Conservation (phyloP, 352 stramenopile genomes). For the Globisporangium barbulae region DNA sequence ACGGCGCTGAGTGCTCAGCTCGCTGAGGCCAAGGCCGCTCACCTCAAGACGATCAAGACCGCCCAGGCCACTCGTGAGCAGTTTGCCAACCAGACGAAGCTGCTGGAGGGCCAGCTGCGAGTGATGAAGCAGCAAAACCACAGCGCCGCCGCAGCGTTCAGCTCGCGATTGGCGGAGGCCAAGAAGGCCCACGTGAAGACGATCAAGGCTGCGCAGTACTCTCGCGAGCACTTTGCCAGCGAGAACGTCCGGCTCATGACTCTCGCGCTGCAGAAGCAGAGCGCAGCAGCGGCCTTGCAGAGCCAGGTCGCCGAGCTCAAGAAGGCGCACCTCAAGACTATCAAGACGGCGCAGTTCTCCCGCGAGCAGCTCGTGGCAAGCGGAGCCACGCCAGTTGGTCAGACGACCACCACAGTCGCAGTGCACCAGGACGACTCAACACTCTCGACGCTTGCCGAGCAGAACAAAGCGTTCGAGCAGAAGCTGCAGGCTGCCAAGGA, state of each 20-base stretch:
- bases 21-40: neutral
- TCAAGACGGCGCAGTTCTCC: conserved; percentile 2
- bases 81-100: conserved; percentile 7
- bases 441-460: conserved; percentile 18
- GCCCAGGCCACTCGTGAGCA: conserved; percentile 5
- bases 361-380: conserved; percentile 6
- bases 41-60: conserved; percentile 9
- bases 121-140: neutral
- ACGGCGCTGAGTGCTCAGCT: conserved; percentile 2
- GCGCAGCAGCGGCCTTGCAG: neutral
- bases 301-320: neutral
- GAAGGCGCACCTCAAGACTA: conserved; percentile 8
- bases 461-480: conserved; percentile 38
- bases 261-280: neutral
- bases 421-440: neutral
- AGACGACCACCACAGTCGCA: neutral
- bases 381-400: neutral
- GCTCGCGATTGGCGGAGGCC: conserved; percentile 19
- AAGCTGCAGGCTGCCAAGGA: conserved; percentile 50
- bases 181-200: conserved; percentile 15
- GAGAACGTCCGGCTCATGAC: conserved; percentile 2
- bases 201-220: conserved; percentile 4
- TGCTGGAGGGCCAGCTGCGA: conserved; percentile 10
- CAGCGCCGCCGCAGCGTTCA: conserved; percentile 21
- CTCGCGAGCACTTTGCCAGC: conserved; percentile 6